phyloP scores from a whole-genome alignment of 2,329 filamentous ascomycete genomes.

The Ophiostoma angusticollis region DNA sequence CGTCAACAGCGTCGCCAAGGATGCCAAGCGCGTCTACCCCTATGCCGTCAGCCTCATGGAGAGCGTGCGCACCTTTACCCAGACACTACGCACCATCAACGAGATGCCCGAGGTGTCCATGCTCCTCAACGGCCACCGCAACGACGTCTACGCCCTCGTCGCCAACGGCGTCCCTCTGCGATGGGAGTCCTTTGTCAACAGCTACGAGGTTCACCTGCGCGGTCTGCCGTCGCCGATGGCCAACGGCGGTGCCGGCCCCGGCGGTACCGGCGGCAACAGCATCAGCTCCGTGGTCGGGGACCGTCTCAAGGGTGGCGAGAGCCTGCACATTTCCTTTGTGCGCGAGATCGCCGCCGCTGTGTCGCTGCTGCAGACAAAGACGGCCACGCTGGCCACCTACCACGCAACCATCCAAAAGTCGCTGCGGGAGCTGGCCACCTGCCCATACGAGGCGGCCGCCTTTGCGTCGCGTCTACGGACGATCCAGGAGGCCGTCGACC shows the following conservation, averaged over 20 bases:
- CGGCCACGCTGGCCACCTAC: conserved; percentile 62
- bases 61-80: conserved; percentile 84
- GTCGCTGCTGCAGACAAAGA: conserved; percentile 79
- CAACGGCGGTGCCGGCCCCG: conserved; percentile 45
- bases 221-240: conserved; percentile 39
- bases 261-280: neutral
- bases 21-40: conserved; percentile 96
- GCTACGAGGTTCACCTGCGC: conserved; percentile 83
- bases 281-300: conserved; percentile 23
- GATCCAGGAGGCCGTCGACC: conserved; percentile 87
- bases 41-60: conserved; percentile 98
- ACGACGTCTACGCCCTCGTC: conserved; percentile 74
- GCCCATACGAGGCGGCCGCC: conserved; percentile 65
- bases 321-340: conserved; percentile 93
- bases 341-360: conserved; percentile 83
- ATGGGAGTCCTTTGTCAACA: conserved; percentile 97
- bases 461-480: conserved; percentile 72
- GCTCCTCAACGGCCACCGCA: conserved; percentile 79
- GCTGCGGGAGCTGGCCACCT: conserved; percentile 69
- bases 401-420: conserved; percentile 73
- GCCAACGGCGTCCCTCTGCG: conserved; percentile 77
- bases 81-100: conserved; percentile 72
- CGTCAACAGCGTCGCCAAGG: conserved; percentile 91
- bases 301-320: conserved; percentile 55
- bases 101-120: conserved; percentile 81